Evolutionary conservation across 805 yeast genomes (phyloP).

Genomic region (Ogataea neopini): DNA sequence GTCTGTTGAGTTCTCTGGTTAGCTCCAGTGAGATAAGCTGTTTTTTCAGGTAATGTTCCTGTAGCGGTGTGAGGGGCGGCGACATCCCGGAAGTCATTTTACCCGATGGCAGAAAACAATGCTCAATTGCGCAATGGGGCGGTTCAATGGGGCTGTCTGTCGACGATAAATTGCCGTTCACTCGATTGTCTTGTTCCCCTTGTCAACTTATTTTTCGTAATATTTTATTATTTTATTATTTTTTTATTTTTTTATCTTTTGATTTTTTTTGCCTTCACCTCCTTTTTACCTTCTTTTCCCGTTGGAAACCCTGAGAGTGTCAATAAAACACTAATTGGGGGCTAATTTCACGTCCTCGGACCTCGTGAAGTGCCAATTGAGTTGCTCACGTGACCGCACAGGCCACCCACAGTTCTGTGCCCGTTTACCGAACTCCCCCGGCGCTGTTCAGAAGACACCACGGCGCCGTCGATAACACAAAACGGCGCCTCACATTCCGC

Average conservation of each 20-base stretch:
- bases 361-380: not conserved
- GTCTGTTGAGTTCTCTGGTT: slow-evolving; percentile 56
- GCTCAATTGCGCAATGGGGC: no score
- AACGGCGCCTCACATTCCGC: not conserved
- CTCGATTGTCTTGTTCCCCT: no score
- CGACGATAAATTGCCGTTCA: no score
- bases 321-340: not conserved
- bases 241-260: not conserved
- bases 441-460: not conserved
- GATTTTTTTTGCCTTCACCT: not conserved
- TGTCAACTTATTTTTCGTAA: no score
- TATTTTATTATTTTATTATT: not conserved
- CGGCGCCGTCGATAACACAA: not conserved
- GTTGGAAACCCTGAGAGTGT: not conserved
- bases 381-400: not conserved
- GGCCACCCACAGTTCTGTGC: not conserved
- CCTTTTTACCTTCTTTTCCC: not conserved
- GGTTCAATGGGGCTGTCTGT: no score
- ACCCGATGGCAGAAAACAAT: no score
- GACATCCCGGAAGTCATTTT: no score
- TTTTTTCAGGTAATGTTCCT: slow-evolving; percentile 87
- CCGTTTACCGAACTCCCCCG: not conserved
- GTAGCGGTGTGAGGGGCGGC: slow-evolving; percentile 36
- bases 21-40: slow-evolving; percentile 68
- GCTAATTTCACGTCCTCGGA: not conserved